These are phyloP conservation scores for Nakazawaea siamensis DNA, from an alignment of 805 yeast genomes.

Conservation along the genomic window DNA sequence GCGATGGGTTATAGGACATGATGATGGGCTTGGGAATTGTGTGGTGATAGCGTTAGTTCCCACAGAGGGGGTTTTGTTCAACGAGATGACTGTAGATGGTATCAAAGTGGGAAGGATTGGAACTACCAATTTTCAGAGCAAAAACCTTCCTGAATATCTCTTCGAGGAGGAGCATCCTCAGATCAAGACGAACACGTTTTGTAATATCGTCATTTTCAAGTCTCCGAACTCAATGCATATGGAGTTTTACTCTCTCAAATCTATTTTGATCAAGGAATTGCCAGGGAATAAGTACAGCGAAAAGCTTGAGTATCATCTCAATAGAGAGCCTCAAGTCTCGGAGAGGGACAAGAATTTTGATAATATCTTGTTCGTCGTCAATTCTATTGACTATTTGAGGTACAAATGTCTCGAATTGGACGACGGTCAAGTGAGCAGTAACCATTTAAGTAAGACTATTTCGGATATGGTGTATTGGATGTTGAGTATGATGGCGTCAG, in stretches of 20 bases:
- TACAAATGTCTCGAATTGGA: conserved; percentile 1
- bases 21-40: conserved; percentile 13
- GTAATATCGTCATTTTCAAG: conserved; percentile 40
- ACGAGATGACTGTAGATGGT: conserved; percentile 12
- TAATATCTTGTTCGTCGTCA: conserved; percentile 8
- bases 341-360: conserved; percentile 2
- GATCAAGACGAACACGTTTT: conserved; percentile 9
- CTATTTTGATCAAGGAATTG: conserved; percentile 27
- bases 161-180: conserved; percentile 15
- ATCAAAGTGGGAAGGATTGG: conserved; percentile 19
- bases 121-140: conserved; percentile 15
- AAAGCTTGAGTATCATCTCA: conserved; percentile 11
- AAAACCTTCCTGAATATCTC: conserved; percentile 7
- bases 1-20: conserved; percentile 20
- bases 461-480: not conserved
- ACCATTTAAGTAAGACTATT: not conserved
- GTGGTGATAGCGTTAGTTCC: conserved; percentile 17
- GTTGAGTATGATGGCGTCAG: not conserved
- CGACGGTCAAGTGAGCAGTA: not conserved
- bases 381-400: conserved; percentile 8
- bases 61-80: no score
- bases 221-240: conserved; percentile 66
- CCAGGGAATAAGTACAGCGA: conserved; percentile 19
- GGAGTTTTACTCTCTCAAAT: conserved; percentile 72
- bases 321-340: conserved; percentile 5